Conservation (phyloP, 306 rosid species). For the Rubus idaeus region DNA sequence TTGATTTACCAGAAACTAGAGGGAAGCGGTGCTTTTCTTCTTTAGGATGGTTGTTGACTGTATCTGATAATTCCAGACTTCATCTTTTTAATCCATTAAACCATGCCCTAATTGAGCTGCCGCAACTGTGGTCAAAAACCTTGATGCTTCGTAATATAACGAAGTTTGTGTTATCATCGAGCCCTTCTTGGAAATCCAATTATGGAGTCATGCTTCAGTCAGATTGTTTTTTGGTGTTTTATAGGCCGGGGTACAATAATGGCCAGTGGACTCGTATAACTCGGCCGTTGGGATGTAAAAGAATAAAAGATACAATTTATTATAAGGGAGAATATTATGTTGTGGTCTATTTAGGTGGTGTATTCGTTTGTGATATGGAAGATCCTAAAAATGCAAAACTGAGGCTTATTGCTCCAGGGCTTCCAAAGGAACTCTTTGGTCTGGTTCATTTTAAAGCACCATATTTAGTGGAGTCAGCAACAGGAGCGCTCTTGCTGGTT, state of each 20-base stretch:
- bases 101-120: neutral
- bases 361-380: neutral
- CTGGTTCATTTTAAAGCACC: neutral
- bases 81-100: neutral
- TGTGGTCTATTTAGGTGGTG: neutral
- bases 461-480: neutral
- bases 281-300: neutral
- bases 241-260: neutral
- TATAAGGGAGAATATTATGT: neutral
- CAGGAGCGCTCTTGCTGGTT: neutral
- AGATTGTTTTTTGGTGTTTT: neutral
- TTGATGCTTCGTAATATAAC: rapidly evolving
- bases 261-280: neutral
- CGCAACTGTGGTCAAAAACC: neutral
- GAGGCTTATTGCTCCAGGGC: neutral
- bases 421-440: neutral
- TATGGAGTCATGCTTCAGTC: neutral
- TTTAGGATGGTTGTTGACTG: neutral
- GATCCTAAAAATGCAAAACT: neutral
- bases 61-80: no score
- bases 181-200: conserved; percentile 1
- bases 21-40: neutral
- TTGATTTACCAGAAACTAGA: neutral
- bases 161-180: neutral
- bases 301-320: neutral